Base-by-base conservation (phyloP, 495 filamentous ascomycete genomes). In the Pyrenula aspistea region DNA sequence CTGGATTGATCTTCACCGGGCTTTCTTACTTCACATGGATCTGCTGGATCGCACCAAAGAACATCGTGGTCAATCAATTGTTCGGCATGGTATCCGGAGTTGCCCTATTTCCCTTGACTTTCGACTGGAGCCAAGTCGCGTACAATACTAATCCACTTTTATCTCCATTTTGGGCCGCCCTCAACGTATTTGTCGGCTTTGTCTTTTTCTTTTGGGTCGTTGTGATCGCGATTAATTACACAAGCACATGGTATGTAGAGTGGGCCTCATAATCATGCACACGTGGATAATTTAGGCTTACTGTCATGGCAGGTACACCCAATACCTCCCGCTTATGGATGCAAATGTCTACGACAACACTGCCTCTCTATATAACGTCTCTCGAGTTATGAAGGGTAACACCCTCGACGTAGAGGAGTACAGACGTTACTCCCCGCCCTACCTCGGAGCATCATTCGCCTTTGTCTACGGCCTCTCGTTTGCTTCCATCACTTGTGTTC, bases 21-120 rank as follows among this genome's bases (percentile, higher is more conserved):
- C 73, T 93, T 56, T 89, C 85, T 64, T 91, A 91, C 62, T 95
- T 95, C 72, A 92, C 81, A 62, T 85, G 89, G 55, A 69, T 92
- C 52, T 91, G 88, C 21, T 95, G 89, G 89, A 88, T 92, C 62
- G 83, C 83, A 0, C 88, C 88, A 0, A 76, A 88, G 55, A 92
- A 88, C 61, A 84, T 88, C 24, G 79, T 91, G 11, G 72, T 92
- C 42, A 86, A 85, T 55, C 82, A 86, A 59, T 55, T 87, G 60
- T 92, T 93, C 57, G 89, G 89, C 2, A 85, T 91, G 51, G 73
- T 82, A 24, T 91, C 89, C 1, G 89, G 89, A 23, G 69, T 95
- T 25, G 89, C 89, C 1, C 65, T 93, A 8, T 89, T 90, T 60
- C 89, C 89, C 1, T 65, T 93, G 56, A 93, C 89, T 0, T 93